phyloP scores from a whole-genome alignment of 768 basidiomycete species.

The Amanita subjunquillea region DNA sequence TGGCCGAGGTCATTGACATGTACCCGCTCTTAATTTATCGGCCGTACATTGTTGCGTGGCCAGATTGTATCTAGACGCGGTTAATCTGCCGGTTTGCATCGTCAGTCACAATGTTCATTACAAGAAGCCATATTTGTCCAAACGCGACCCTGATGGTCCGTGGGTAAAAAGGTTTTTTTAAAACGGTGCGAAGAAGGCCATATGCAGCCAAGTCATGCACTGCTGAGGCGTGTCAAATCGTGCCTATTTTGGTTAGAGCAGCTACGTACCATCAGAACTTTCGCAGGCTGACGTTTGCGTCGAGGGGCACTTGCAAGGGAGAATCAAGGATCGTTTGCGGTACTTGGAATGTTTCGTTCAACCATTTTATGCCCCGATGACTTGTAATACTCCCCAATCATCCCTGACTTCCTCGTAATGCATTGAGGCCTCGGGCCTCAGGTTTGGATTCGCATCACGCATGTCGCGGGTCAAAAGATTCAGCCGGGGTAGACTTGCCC shows the following conservation, averaged over 20 bases:
- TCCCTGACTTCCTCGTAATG: slow-evolving; percentile 21
- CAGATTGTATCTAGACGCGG: slow-evolving; percentile 32
- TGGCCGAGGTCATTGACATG: slow-evolving; percentile 9
- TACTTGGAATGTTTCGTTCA: slow-evolving; percentile 13
- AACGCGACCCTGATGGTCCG: slow-evolving; percentile 39
- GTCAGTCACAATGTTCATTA: slow-evolving; percentile 26
- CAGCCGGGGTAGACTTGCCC: too few relatives aligned
- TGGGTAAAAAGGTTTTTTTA: neutral
- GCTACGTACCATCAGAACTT: slow-evolving; percentile 23
- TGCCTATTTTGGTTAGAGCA: neutral
- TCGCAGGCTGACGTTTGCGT: slow-evolving; percentile 27
- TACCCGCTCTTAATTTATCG: slow-evolving; percentile 29
- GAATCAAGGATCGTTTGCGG: slow-evolving; percentile 20
- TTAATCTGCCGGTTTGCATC: slow-evolving; percentile 33
- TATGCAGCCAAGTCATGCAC: neutral
- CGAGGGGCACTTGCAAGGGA: slow-evolving; percentile 28
- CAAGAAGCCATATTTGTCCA: slow-evolving; percentile 45
- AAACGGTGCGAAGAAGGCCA: neutral
- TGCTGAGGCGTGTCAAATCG: slow-evolving; percentile 3
- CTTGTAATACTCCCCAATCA: slow-evolving; percentile 21
- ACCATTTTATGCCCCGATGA: neutral
- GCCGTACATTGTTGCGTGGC: slow-evolving; percentile 29
- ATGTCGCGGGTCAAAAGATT: neutral
- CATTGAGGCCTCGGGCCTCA: neutral
- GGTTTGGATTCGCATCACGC: neutral